Evolutionary conservation across 805 yeast genomes (phyloP), one percentile per base, ranked within the genome.

Genomic region (Yarrowia divulgata): DNA sequence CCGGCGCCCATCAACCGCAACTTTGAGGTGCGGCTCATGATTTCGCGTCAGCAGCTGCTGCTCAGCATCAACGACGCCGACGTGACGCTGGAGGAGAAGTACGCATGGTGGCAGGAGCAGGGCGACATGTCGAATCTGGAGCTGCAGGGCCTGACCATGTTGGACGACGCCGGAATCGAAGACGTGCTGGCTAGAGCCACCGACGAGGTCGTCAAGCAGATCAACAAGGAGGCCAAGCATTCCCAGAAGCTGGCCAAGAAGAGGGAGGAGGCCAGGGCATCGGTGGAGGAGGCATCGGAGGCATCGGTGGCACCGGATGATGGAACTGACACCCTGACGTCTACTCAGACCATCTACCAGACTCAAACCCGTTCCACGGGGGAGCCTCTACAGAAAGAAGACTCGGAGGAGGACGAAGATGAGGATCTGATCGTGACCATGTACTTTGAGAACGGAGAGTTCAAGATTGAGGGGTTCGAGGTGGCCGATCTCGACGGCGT

Each of bases 381-480:
- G 8, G 45, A 40, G 6, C 8, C 18, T 1, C 6, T 14, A 40
- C 43, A 14, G 42, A 10, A 34, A 19, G 13, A 37, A 3, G 8
- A 19, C 5, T 19, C 9, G 10, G 37, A 29, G 4, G 64, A 50
- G 14, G 45, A 12, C n/a, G 70, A 23, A 19, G 58, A 55, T 43
- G 69, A 16, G 34, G 69, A 43, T 32, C 35, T 34, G 42, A 46
- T 35, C 45, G 64, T 50, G 18, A 67, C 29, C 42, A 29, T 62
- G 58, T 67, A 48, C 23, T 46, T 48, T 35, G 68, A 69, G 18
- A 55, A 68, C 35, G 69, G 68, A 34, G 72, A 71, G 60, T 57
- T 54, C 29, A 49, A 74, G 46, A 79, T 78, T 45, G 69, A 60
- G 57, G 70, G 60, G 35, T 71, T 70, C 13, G 68, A 67, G 13